A percentile compares a stretch with the other conserved stretches of the same genome.
Conservation (phyloP, 2,329 filamentous ascomycete species). For the Aspergillus vadensis region DNA sequence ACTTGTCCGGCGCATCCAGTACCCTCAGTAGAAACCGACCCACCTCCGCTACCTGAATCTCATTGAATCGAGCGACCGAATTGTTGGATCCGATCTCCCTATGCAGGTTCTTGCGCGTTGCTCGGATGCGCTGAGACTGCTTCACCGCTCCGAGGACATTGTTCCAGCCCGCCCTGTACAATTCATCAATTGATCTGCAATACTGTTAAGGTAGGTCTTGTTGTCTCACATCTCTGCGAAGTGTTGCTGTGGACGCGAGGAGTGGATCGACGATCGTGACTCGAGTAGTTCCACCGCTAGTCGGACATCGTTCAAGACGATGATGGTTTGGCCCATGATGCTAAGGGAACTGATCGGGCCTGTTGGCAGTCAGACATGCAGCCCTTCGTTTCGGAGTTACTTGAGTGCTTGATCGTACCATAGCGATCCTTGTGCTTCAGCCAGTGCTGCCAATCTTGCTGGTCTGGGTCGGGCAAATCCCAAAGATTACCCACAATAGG, state of each 20-base stretch:
- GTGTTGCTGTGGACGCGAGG: slow-evolving; percentile 25
- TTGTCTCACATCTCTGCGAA: slow-evolving; percentile 37
- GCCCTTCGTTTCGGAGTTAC: too few species aligned
- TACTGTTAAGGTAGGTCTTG: not conserved
- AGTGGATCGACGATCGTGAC: slow-evolving; percentile 27
- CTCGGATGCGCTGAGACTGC: slow-evolving; percentile 39
- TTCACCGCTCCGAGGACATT: slow-evolving; percentile 36
- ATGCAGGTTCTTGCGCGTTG: slow-evolving; percentile 48
- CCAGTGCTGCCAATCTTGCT: slow-evolving; percentile 44
- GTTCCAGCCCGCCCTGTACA: slow-evolving; percentile 37
- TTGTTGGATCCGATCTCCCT: slow-evolving; percentile 49
- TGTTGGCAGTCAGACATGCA: not conserved
- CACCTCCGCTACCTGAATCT: slow-evolving; percentile 47
- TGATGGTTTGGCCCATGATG: slow-evolving; percentile 33
- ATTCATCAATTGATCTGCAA: not conserved
- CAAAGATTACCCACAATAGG: slow-evolving; percentile 52
- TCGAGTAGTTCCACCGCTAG: slow-evolving; percentile 34
- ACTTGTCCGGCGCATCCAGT: slow-evolving; percentile 39
- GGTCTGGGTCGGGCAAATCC: slow-evolving; percentile 46
- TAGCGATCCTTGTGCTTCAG: slow-evolving; percentile 43
- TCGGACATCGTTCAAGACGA: slow-evolving; percentile 35
- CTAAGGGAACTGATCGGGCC: slow-evolving; percentile 37
- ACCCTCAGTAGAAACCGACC: slow-evolving; percentile 47
- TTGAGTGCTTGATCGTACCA: slow-evolving; percentile 15
- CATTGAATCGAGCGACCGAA: slow-evolving; percentile 41